Base-by-base conservation (phyloP, 2,329 filamentous ascomycete species). In the Exophiala spinifera region DNA sequence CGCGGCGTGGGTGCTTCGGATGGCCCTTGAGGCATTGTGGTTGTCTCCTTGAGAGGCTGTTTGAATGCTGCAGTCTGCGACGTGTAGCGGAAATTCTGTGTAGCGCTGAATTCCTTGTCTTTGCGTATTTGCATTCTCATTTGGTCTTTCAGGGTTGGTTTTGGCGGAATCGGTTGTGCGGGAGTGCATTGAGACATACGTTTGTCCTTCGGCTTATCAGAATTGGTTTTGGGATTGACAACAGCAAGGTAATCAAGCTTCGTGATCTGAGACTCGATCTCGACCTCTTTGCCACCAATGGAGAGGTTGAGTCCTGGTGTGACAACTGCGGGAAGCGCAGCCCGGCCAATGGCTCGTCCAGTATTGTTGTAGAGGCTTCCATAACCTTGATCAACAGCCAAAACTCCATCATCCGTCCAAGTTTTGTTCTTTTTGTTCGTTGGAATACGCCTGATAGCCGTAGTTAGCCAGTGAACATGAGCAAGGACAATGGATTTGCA, bases 361-460 rank as follows among this genome's bases (percentile, higher is more conserved):
- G 79, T 79, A n/a, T 80, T 76, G 65, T 88, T 83, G 55, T 83
- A 80, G 14, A 89, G 73, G 49, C 74, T 76, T 3, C 80, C 84
- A 64, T 79, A 79, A 3, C 83, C 83, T 33, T 76, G 77, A 2
- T 73, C 69, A 3, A 86, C 74, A 3, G 76, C 74, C 7, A 89
- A 73, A 2, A 88, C 76, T 1, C 85, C 86, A 69, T 89, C 86
- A 2, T 86, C 85, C 64, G 89, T 86, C 85, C 86, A 89, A 4
- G 84, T 89, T 67, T 89, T 89, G 69, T 89, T 82, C 70, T 89
- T 89, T 68, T 88, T 89, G 4, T 74, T 79, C 0, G 84, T 87
- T 48, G 79, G 81, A 67, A 87, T 88, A 17, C 86, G 81, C 57
- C 55, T 57, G 17, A 7, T 20, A 13, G 21, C 48, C 39, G 31